Evolutionary conservation across 2,329 filamentous ascomycete genomes (phyloP), one percentile per base, ranked within the genome.

Genomic region (Lecanoromycetidae sp.): DNA sequence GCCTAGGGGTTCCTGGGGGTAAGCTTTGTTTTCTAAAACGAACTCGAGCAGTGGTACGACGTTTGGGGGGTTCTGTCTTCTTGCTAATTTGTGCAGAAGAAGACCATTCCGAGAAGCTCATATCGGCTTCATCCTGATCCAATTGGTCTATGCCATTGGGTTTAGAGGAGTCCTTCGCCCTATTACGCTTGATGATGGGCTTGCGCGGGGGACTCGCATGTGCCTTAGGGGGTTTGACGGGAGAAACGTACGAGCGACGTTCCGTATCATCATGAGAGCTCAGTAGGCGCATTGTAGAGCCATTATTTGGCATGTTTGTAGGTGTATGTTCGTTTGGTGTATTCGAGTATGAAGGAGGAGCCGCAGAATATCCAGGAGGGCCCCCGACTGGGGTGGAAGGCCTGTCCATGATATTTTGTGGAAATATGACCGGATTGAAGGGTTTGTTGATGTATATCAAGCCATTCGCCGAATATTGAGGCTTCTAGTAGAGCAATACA

Each of bases 271-370:
- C 57, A 26, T 57, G 61, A 8, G 63, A 63, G 5, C 68, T 67
- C 23, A 72, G 55, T 50, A 72, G 55, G 30, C 68, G 63, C 66
- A 71, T 66, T 0, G 69, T 68, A 7, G 64, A 58, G 20, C 61
- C 60, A 56, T 64, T 61, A 10, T 59, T 57, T 23, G 42, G 32
- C 39, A 51, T 39, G 19, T 49, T 53, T 4, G 52, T 52, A n/a
- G 49, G 53, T 5, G 53, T 56, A 33, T 52, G 44, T 13, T 51
- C 49, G 32, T 52, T 54, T 3, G 52, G 49, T 13, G 47, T 44
- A 30, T 41, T 46, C 7, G 47, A 49, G 30, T 55, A 55, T 20
- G 51, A 52, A 9, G 53, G 53, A 29, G 53, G 53, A 34, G 42
- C 53, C 38, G 40, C 53, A 30, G 46, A 43, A 30, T 54, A 54